Evolutionary conservation across 1,284 basidiomycete species (phyloP).

Genomic region (Coniferiporia weirii): DNA sequence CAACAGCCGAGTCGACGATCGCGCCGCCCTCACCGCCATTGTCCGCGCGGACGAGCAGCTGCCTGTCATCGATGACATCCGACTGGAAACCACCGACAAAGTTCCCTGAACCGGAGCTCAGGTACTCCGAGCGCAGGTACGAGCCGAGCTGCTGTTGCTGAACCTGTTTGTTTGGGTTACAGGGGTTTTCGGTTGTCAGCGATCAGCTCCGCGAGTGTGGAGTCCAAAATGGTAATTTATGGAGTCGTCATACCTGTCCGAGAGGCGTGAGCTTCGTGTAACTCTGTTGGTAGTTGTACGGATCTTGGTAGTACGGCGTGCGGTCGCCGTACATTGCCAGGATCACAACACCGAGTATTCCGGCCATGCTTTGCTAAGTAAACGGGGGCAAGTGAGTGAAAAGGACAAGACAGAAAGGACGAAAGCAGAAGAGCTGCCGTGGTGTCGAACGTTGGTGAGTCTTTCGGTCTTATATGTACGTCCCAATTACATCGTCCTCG

Average conservation of each 20-base stretch:
- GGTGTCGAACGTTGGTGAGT: background rate
- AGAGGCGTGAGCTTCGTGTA: slow-evolving; percentile 78
- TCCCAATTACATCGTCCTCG: background rate
- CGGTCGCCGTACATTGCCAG: slow-evolving; percentile 84
- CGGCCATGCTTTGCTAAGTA: slow-evolving; percentile 38
- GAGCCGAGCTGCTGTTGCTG: slow-evolving; percentile 71
- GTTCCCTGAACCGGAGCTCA: slow-evolving; percentile 55
- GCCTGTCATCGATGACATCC: slow-evolving; percentile 64
- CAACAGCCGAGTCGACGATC: slow-evolving; percentile 78
- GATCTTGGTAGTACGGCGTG: slow-evolving; percentile 64
- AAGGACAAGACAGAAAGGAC: background rate
- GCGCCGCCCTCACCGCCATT: slow-evolving; percentile 79
- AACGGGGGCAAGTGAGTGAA: slow-evolving; percentile 17
- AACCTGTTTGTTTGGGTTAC: slow-evolving; percentile 34
- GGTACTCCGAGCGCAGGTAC: slow-evolving; percentile 64
- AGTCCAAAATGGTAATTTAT: too few relatives aligned
- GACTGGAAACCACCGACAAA: slow-evolving; percentile 63
- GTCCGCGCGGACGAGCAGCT: slow-evolving; percentile 74
- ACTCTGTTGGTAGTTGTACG: slow-evolving; percentile 61
- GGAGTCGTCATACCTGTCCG: slow-evolving; percentile 53
- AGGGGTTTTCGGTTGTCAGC: too few relatives aligned
- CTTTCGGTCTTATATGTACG: background rate
- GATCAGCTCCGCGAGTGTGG: too few relatives aligned
- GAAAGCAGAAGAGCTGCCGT: background rate
- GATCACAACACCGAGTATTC: slow-evolving; percentile 76